phyloP scores from a whole-genome alignment of 164 flowering plant genomes.

The Macadamia tetraphylla region DNA sequence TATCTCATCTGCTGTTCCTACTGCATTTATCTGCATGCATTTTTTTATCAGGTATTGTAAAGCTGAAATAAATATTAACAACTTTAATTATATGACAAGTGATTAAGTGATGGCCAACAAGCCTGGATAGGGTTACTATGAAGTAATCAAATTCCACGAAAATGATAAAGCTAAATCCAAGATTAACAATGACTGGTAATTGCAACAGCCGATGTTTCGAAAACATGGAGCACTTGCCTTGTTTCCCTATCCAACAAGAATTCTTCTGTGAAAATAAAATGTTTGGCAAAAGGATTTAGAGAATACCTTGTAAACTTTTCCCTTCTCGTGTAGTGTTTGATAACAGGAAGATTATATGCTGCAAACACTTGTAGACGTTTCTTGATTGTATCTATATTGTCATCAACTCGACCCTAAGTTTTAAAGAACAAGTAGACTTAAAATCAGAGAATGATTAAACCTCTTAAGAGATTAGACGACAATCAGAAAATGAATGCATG shows the following conservation, averaged over 20 bases:
- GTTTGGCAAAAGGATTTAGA: neutral
- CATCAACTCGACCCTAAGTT: slow-evolving; percentile 87
- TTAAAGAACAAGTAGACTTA: neutral
- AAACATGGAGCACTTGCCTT: too few species aligned
- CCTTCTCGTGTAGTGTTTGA: slow-evolving; percentile 64
- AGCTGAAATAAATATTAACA: neutral
- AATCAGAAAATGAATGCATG: slow-evolving; percentile 7
- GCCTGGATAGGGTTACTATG: neutral
- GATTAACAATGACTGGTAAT: neutral
- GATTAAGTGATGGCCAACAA: neutral
- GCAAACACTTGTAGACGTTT: slow-evolving; percentile 72
- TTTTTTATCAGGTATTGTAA: slow-evolving; percentile 4
- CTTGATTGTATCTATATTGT: slow-evolving; percentile 74
- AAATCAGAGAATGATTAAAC: neutral
- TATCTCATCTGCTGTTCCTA: slow-evolving; percentile 75
- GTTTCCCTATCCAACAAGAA: too few species aligned
- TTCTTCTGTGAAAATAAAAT: too few species aligned
- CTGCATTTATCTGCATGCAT: slow-evolving; percentile 62
- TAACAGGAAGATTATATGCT: slow-evolving; percentile 66
- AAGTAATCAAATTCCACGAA: neutral
- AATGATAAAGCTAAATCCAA: neutral
- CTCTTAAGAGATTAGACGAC: neutral
- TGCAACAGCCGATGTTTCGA: too few species aligned
- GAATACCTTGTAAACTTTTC: slow-evolving; percentile 71
- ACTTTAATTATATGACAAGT: neutral